A percentile compares a stretch with the other conserved stretches of the same genome.
Evolutionary conservation across 106 monocot genomes (phyloP).

Genomic region (Apostasia ramifera): DNA sequence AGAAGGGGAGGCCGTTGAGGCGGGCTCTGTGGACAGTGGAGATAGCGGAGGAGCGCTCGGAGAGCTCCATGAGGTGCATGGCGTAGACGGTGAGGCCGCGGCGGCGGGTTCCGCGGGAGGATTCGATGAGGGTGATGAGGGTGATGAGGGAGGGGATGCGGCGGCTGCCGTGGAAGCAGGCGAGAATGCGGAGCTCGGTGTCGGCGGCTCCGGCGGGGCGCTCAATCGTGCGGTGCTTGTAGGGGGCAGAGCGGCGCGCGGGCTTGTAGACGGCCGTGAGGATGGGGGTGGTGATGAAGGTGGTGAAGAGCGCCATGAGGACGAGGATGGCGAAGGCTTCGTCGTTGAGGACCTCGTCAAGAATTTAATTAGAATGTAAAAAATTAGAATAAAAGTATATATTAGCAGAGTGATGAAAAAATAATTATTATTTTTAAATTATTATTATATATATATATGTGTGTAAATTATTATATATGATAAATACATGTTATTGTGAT

Average conservation of each 20-base stretch:
- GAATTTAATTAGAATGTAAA: too few relatives aligned
- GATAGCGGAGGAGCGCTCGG: slow-evolving; percentile 39
- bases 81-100: slow-evolving; percentile 33
- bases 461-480: too few relatives aligned
- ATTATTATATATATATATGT: too few relatives aligned
- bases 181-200: slow-evolving; percentile 33
- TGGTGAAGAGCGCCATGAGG: slow-evolving; percentile 40
- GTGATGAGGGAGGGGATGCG: slow-evolving; percentile 41
- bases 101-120: slow-evolving; percentile 27
- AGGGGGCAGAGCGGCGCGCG: slow-evolving; percentile 12
- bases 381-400: too few relatives aligned
- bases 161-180: slow-evolving; percentile 40
- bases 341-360: slow-evolving; percentile 24
- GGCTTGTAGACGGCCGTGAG: slow-evolving; percentile 34
- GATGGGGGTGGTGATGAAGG: slow-evolving; percentile 37
- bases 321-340: slow-evolving; percentile 35
- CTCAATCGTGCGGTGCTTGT: slow-evolving; percentile 28
- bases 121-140: slow-evolving; percentile 31
- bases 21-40: slow-evolving; percentile 38
- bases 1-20: slow-evolving; percentile 42
- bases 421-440: too few relatives aligned
- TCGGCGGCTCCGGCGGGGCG: slow-evolving; percentile 7
- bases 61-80: slow-evolving; percentile 40
- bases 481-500: too few relatives aligned
- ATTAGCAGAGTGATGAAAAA: too few relatives aligned